Conservation (phyloP, 345 rosid genomes). For the Brassica cretica region DNA sequence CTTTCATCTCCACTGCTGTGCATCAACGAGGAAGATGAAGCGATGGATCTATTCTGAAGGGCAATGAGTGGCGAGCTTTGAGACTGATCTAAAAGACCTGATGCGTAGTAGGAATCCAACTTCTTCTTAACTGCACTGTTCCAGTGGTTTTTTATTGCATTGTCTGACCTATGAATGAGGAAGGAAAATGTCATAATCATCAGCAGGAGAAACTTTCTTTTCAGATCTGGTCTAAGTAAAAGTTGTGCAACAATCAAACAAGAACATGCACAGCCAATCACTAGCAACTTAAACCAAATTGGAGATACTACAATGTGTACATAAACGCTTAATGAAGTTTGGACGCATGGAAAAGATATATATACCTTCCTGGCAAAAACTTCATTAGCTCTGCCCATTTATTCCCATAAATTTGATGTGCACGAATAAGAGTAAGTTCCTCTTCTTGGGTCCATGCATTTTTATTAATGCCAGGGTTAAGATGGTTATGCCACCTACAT, state of each 20-base stretch:
- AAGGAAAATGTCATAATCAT: too few relatives aligned
- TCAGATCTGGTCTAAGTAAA: background rate
- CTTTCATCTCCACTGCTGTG: slow-evolving; percentile 72
- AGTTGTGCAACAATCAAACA: background rate
- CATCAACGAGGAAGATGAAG: slow-evolving; percentile 64
- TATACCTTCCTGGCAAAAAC: slow-evolving; percentile 95
- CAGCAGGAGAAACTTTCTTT: too few relatives aligned
- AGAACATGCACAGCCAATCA: background rate
- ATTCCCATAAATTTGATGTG: slow-evolving; percentile 95
- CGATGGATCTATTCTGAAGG: slow-evolving; percentile 55
- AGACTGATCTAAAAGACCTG: slow-evolving; percentile 83
- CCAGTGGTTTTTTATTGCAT: slow-evolving; percentile 98
- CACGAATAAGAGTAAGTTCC: slow-evolving; percentile 92
- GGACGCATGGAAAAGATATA: slow-evolving; percentile 8
- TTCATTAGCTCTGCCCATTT: slow-evolving; percentile 98
- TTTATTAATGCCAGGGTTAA: slow-evolving; percentile 92
- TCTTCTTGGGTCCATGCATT: slow-evolving; percentile 99
- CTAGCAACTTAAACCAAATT: too few relatives aligned
- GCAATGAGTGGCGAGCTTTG: slow-evolving; percentile 60
- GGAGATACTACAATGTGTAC: too few relatives aligned
- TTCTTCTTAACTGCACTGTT: slow-evolving; percentile 99
- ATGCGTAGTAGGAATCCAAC: slow-evolving; percentile 82
- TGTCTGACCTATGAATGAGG: slow-evolving; percentile 78
- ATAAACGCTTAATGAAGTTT: too few relatives aligned
- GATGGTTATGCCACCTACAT: slow-evolving; percentile 99